Evolutionary conservation across 2,329 filamentous ascomycete genomes (phyloP), one percentile per base, ranked within the genome.

Genomic region (Phaeomoniella chlamydospora): DNA sequence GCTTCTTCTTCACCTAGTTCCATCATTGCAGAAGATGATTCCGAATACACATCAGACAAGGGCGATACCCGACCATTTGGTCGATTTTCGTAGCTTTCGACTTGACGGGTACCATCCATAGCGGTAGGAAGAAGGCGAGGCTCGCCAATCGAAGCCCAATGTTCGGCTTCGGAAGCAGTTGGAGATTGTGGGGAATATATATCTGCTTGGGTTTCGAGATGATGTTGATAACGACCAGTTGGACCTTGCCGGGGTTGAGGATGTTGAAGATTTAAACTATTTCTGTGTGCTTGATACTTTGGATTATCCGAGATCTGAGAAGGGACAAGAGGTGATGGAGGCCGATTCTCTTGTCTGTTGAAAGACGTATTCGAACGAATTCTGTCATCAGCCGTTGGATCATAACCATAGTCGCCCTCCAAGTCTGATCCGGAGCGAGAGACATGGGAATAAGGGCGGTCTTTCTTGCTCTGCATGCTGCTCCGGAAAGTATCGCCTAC

Each of bases 391-490:
- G 59, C 61, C 10, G 58, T 53, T 38, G 64, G 62, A 36, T 60
- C 57, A 43, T 64, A 65, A 6, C 75, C 71, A 42, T 81, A 80
- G 11, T 74, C 68, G 11, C 68, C 76, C n/a, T n/a, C n/a, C 29
- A 87, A 51, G 47, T 86, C 80, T 0, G 83, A 90, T 1, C 74
- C 80, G 6, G 85, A 90, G 26, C 80, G 76, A 18, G 86, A 94
- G 56, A 70, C 58, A 52, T 72, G 56, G 45, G 70, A 68, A 59
- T 75, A 56, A 57, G 77, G 59, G 64, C 78, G 55, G 66, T 76
- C 59, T 64, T 77, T 60, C 33, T 67, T 66, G 17, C 54, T 51
- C 37, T 64, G 61, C 32, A 57, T 55, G 48, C 75, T 83, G 48
- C 72, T 74, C 29, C 80, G 74, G 54, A 87, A 80, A 29, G 79